These are phyloP conservation scores for Yamadazyma philogaea DNA, from an alignment of 805 yeast genomes.

Conservation along the genomic window DNA sequence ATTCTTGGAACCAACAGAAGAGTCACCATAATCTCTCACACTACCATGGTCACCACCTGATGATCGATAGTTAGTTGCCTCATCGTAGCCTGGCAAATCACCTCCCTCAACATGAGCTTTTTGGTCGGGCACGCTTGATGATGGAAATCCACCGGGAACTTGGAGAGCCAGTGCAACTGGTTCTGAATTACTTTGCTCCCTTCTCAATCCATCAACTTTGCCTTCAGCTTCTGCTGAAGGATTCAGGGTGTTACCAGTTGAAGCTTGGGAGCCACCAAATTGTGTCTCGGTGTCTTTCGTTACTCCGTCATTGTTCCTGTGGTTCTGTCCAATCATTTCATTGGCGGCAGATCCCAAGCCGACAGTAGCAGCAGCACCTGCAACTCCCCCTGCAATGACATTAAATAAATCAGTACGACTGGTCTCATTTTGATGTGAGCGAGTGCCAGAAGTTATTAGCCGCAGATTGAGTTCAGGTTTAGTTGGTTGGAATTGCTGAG, in stretches of 20 bases:
- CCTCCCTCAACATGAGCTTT: background rate
- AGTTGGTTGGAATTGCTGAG: slow-evolving; percentile 17
- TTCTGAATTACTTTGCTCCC: background rate
- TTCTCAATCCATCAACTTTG: background rate
- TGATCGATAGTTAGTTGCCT: background rate
- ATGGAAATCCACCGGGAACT: background rate
- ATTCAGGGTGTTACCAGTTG: too few relatives aligned
- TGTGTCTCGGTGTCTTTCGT: background rate
- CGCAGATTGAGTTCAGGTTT: slow-evolving; percentile 5
- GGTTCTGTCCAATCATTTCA: background rate
- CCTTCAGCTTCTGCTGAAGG: background rate
- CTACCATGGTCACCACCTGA: too few relatives aligned
- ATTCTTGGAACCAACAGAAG: too few relatives aligned
- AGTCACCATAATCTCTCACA: too few relatives aligned
- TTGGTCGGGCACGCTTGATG: background rate
- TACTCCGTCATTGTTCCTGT: background rate
- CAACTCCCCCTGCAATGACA: slow-evolving; percentile 17
- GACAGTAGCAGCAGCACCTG: slow-evolving; percentile 20
- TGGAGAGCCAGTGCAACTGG: background rate
- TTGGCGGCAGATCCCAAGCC: slow-evolving; percentile 17
- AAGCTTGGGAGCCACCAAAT: too few relatives aligned
- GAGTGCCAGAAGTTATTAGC: background rate
- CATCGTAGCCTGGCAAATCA: slow-evolving; percentile 1
- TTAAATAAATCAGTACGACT: slow-evolving; percentile 2
- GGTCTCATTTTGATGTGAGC: background rate